Conservation (phyloP, 208 protist genomes). For the Kentomonas sorsogonicus region DNA sequence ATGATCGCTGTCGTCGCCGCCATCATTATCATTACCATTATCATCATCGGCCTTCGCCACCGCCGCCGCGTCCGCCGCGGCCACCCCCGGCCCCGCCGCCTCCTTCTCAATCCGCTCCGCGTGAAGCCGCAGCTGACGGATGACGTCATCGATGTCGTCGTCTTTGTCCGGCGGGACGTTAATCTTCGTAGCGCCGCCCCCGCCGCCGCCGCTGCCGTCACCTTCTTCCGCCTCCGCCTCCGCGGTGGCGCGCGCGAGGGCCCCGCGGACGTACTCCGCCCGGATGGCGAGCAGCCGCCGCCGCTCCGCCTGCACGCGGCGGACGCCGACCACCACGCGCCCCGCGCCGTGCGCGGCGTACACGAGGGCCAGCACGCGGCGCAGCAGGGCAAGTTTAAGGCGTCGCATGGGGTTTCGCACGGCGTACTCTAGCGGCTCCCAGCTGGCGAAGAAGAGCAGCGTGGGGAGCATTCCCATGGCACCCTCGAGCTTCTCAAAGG, state of each 20-base stretch:
- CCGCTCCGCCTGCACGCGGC: conserved; percentile 20
- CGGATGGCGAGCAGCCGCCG: conserved; percentile 22
- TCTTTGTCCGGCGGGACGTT: too few relatives aligned
- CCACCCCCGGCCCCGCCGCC: conserved; percentile 4
- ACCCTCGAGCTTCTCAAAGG: conserved; percentile 28
- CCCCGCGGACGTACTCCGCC: conserved; percentile 3
- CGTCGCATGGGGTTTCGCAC: conserved; percentile 33
- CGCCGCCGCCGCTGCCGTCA: too few relatives aligned
- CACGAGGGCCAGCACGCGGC: conserved; percentile 28
- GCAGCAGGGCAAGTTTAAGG: conserved; percentile 39
- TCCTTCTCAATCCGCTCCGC: too few relatives aligned
- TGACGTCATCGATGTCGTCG: too few relatives aligned
- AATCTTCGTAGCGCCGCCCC: too few relatives aligned
- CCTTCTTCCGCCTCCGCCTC: background rate
- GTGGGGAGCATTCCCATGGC: conserved; percentile 20
- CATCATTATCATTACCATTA: too few relatives aligned
- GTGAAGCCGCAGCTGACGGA: too few relatives aligned
- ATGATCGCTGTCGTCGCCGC: too few relatives aligned
- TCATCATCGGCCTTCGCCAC: too few relatives aligned
- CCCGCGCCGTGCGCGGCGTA: conserved; percentile 36
- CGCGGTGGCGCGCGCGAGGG: background rate
- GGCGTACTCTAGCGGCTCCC: conserved; percentile 34
- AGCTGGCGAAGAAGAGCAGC: conserved; percentile 37
- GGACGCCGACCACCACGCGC: conserved; percentile 16
- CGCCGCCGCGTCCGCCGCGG: too few relatives aligned